Evolutionary conservation across 139 green algal species (phyloP).

Genomic region (Tetraselmis chui): DNA sequence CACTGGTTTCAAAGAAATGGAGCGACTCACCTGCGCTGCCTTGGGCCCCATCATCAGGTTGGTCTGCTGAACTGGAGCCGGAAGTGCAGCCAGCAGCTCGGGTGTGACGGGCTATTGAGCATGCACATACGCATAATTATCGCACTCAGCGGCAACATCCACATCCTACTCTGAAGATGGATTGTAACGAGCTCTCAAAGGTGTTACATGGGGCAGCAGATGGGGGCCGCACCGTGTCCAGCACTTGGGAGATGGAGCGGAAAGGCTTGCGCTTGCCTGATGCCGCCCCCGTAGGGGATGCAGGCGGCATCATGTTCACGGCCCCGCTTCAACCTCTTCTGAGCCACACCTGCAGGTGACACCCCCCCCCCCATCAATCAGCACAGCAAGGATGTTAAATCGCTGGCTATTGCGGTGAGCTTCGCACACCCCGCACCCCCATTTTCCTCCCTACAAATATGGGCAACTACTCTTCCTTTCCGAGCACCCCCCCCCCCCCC

Average conservation of each 20-base stretch:
- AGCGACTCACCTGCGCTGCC: background rate
- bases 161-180: background rate
- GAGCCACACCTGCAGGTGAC: too few relatives aligned
- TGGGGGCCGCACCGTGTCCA: background rate
- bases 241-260: background rate
- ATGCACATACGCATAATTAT: background rate
- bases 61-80: background rate
- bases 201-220: background rate
- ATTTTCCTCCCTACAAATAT: too few relatives aligned
- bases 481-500: too few relatives aligned
- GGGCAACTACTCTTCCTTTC: too few relatives aligned
- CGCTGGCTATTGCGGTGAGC: too few relatives aligned
- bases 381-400: too few relatives aligned
- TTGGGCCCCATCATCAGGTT: background rate
- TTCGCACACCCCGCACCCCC: too few relatives aligned
- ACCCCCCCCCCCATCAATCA: too few relatives aligned
- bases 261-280: background rate
- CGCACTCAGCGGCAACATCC: background rate
- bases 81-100: background rate
- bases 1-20: too few relatives aligned
- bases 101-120: background rate
- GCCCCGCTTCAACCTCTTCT: too few relatives aligned
- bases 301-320: too few relatives aligned
- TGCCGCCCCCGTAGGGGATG: too few relatives aligned
- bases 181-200: background rate